These are phyloP conservation scores for Murraya paniculata DNA, from an alignment of 345 rosid species.

Conservation along the genomic window DNA sequence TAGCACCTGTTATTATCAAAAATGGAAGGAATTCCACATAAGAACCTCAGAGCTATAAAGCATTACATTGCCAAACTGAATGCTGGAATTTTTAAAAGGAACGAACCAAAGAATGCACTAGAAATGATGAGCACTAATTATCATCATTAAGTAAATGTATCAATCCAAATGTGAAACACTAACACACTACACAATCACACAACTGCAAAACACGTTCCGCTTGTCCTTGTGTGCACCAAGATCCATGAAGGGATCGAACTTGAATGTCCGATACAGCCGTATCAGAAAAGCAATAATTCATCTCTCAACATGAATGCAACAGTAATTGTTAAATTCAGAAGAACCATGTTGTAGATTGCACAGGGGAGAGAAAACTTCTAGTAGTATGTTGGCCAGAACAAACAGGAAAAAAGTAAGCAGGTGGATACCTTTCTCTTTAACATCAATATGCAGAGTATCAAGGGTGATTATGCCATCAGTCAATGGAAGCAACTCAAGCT, in stretches of 20 bases:
- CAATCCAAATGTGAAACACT: too few species aligned
- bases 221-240: not conserved
- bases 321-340: not conserved
- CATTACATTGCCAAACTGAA: not conserved
- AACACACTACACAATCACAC: too few species aligned
- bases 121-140: not conserved
- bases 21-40: not conserved
- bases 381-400: not conserved
- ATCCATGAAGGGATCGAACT: not conserved
- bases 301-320: not conserved
- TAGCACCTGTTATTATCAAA: conserved; percentile 59
- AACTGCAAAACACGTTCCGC: too few species aligned
- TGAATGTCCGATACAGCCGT: not conserved
- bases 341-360: not conserved
- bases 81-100: not conserved
- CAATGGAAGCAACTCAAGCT: conserved; percentile 91
- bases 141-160: too few species aligned
- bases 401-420: conserved; percentile 4
- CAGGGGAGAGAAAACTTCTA: not conserved
- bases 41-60: not conserved
- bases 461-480: conserved; percentile 96
- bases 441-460: conserved; percentile 81
- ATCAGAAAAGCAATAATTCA: not conserved
- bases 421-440: conserved; percentile 82
- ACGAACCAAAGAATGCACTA: conserved; percentile 2